These are phyloP conservation scores for Clavispora carvajalis DNA, from an alignment of 805 yeast species.

Conservation along the genomic window DNA sequence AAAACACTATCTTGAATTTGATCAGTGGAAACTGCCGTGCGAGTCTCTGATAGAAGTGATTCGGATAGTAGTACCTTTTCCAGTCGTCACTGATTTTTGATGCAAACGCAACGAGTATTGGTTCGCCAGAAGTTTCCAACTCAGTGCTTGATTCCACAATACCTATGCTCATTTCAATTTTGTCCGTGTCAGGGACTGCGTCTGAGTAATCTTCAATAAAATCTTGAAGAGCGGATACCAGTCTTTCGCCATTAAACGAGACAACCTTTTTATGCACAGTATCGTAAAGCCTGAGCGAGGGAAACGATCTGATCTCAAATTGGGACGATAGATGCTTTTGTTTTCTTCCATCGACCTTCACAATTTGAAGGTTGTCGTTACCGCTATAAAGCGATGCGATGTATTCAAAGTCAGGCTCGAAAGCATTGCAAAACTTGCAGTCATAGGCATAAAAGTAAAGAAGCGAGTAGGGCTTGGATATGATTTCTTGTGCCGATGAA, in stretches of 20 bases:
- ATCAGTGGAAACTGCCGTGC: constrained; percentile 13
- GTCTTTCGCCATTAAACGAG: constrained; percentile 24
- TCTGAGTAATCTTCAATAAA: constrained; percentile 8
- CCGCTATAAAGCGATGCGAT: constrained; percentile 40
- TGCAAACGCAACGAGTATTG: constrained; percentile 12
- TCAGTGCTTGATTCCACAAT: constrained; percentile 1
- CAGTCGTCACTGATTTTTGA: constrained; percentile 19
- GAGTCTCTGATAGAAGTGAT: constrained; percentile 31
- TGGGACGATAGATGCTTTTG: constrained; percentile 29
- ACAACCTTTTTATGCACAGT: constrained; percentile 36
- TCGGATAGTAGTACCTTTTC: constrained; percentile 27
- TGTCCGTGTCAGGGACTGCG: not conserved
- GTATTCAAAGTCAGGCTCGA: constrained; percentile 31
- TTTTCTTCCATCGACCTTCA: constrained; percentile 25
- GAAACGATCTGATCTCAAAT: constrained; percentile 42
- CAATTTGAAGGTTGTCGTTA: constrained; percentile 22
- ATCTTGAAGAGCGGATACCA: constrained; percentile 8
- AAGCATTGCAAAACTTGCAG: constrained; percentile 30
- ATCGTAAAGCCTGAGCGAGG: constrained; percentile 44
- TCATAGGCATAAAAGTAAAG: constrained; percentile 43
- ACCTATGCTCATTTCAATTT: not conserved
- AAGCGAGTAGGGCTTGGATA: constrained; percentile 23
- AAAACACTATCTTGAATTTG: constrained; percentile 22
- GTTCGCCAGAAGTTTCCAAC: not conserved
- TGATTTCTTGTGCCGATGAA: constrained; percentile 5